These are phyloP conservation scores for Tolypocladium ovalisporum DNA, from an alignment of 2,329 filamentous ascomycete genomes.

Conservation along the genomic window DNA sequence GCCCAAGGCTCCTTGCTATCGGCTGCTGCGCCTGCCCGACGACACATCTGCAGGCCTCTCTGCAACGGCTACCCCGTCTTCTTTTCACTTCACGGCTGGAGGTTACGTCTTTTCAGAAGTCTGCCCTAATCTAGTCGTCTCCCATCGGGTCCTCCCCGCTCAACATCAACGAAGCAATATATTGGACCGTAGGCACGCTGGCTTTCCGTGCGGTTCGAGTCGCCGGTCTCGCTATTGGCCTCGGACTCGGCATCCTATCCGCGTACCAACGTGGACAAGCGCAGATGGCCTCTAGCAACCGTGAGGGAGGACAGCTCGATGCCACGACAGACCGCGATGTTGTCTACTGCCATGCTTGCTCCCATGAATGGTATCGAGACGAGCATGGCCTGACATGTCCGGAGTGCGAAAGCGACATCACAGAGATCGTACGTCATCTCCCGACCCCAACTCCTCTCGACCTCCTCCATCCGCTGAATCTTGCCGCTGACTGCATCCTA, in stretches of 20 bases:
- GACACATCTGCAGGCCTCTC: not conserved
- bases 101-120: not conserved
- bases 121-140: not conserved
- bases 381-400: slow-evolving; percentile 63
- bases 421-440: slow-evolving; percentile 63
- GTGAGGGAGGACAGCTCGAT: slow-evolving; percentile 31
- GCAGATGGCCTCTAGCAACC: slow-evolving; percentile 24
- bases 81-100: not conserved
- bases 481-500: slow-evolving; percentile 12
- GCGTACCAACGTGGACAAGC: slow-evolving; percentile 38
- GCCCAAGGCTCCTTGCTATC: not conserved
- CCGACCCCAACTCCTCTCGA: not conserved
- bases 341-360: slow-evolving; percentile 77
- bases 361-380: slow-evolving; percentile 69
- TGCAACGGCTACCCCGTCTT: not conserved
- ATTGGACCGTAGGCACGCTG: slow-evolving; percentile 25
- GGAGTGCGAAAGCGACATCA: slow-evolving; percentile 65
- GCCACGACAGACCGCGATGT: slow-evolving; percentile 50
- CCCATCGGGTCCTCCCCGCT: not conserved
- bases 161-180: not conserved
- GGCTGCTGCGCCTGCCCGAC: not conserved
- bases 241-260: slow-evolving; percentile 46
- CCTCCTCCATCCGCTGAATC: not conserved
- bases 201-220: slow-evolving; percentile 45
- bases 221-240: slow-evolving; percentile 44